Percentiles rank a stretch among this genome's conserved stretches.
Evolutionary conservation across 371 early-diverging fungal genomes (phyloP).

Genomic region (Mortierella sp.): DNA sequence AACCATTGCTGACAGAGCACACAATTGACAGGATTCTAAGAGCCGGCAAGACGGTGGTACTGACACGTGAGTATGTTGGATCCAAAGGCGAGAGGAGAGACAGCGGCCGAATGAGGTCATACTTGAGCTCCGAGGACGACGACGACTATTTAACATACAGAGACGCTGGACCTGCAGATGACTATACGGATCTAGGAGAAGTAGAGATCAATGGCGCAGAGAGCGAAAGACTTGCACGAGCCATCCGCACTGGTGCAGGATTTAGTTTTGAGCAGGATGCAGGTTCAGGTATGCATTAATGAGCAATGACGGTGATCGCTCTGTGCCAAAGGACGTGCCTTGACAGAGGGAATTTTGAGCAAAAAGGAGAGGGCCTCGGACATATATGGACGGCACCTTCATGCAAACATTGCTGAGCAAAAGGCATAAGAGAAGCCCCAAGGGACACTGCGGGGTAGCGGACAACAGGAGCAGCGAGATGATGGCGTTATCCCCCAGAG

Average conservation of each 20-base stretch:
- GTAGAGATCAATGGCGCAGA: constrained; percentile 14
- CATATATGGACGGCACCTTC: too few species aligned
- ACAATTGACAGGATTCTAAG: constrained; percentile 63
- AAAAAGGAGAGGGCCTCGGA: constrained; percentile 14
- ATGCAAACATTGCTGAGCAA: too few species aligned
- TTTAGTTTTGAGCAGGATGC: constrained; percentile 27
- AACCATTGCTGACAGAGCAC: constrained; percentile 63
- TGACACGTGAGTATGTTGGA: constrained; percentile 66
- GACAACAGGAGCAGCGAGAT: too few species aligned
- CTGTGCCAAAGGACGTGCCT: neutral
- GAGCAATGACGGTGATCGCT: constrained; percentile 14
- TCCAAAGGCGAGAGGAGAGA: constrained; percentile 18
- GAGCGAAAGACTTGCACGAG: neutral
- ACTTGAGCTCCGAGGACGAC: constrained; percentile 13
- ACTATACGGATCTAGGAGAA: constrained; percentile 11
- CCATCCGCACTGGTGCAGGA: constrained; percentile 7
- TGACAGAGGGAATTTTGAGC: constrained; percentile 4
- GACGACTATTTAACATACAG: constrained; percentile 18
- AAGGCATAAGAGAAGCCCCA: too few species aligned
- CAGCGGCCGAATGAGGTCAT: constrained; percentile 16
- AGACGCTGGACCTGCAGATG: constrained; percentile 27
- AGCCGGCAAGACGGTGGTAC: constrained; percentile 61
- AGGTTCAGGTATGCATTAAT: constrained; percentile 35
- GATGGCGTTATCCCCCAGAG: too few species aligned
- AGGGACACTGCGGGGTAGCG: too few species aligned